Evolutionary conservation across 1,284 basidiomycete species (phyloP).

Genomic region (Mycosarcoma mackinlayi): DNA sequence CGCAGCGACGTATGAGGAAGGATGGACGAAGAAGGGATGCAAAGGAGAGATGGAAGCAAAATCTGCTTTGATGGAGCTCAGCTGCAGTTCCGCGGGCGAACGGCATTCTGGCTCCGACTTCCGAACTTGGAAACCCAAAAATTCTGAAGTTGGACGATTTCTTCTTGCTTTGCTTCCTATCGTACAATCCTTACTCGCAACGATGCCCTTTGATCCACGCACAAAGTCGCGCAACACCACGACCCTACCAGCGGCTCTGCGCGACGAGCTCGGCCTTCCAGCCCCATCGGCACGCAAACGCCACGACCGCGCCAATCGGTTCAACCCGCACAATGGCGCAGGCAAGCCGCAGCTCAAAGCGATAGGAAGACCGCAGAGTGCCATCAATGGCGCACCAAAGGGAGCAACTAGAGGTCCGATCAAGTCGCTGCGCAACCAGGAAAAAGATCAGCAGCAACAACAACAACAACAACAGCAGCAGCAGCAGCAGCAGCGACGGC

Average conservation of each 20-base stretch:
- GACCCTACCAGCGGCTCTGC: conserved; percentile 56
- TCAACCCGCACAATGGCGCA: conserved; percentile 1
- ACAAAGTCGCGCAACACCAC: conserved; percentile 54
- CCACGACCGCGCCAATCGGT: conserved; percentile 20
- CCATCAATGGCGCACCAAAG: conserved; percentile 21
- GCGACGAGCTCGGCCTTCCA: conserved; percentile 63
- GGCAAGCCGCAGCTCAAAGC: conserved; percentile 31
- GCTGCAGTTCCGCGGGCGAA: too few relatives aligned
- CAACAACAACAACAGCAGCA: conserved; percentile 12
- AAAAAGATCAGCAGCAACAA: conserved; percentile 34
- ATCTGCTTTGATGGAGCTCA: neutral
- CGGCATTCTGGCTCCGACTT: conserved; percentile 19
- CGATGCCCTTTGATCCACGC: conserved; percentile 42
- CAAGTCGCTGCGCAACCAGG: conserved; percentile 44
- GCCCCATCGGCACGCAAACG: conserved; percentile 16
- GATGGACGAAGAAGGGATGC: too few relatives aligned
- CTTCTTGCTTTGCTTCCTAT: conserved; percentile 1
- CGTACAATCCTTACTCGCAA: neutral
- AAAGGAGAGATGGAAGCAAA: neutral
- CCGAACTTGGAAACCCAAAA: conserved; percentile 23
- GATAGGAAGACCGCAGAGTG: conserved; percentile 26
- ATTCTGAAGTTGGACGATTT: conserved; percentile 9
- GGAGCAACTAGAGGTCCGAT: conserved; percentile 22
- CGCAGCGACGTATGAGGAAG: too few relatives aligned
- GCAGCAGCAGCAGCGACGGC: conserved; percentile 11